Base-by-base conservation (phyloP, 108 stramenopile species). In the Pseudonitzschia delicatissima region DNA sequence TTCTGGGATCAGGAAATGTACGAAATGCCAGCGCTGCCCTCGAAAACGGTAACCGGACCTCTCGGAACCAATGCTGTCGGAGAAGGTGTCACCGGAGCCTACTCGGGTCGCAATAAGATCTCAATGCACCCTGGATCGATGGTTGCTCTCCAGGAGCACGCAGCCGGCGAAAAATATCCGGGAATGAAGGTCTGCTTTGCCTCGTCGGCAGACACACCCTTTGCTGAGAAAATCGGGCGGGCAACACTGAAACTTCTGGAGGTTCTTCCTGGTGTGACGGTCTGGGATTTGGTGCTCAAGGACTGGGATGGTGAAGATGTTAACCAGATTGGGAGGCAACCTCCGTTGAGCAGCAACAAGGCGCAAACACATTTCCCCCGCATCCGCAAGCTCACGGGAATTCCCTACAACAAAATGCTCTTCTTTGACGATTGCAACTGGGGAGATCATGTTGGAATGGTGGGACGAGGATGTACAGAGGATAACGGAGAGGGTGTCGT, bases 351-450 rank as follows among this genome's bases (percentile, higher is more conserved):
- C 15, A 69, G 80, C 28, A 91, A 96, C 67, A 96, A 96, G 61
- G 69, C 78, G 1, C 47, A 51, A 8, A 92, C 82, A n/a, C 96
- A 97, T 73, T 97, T 97, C 66, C 95, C 93, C n/a, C 50, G 71
- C 28, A 57, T 97, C 37, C 77, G 86, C 17, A 78, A 92, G 59
- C 18, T 75, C 29, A 94, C 94, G n/a, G 79, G 83, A 25, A 81
- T 97, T 31, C 68, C 78, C 28, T 97, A 95, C 72, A 80, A 91
- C 66, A 68, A 84, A 47, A 97, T 97, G 96, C 71, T 97, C 11
- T 97, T 97, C 76, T 97, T 96, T 80, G 96, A 97, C 67, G 96
- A 97, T 75, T 94, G 92, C 74, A 88, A 84, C 65, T 87, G 91
- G 91, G 86, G 87, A 2, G 91, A 92, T 74, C 92, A 94, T 68